Evolutionary conservation across 768 basidiomycete genomes (phyloP), one percentile per base, ranked within the genome.

Genomic region (Phanerodontia chrysosporium): DNA sequence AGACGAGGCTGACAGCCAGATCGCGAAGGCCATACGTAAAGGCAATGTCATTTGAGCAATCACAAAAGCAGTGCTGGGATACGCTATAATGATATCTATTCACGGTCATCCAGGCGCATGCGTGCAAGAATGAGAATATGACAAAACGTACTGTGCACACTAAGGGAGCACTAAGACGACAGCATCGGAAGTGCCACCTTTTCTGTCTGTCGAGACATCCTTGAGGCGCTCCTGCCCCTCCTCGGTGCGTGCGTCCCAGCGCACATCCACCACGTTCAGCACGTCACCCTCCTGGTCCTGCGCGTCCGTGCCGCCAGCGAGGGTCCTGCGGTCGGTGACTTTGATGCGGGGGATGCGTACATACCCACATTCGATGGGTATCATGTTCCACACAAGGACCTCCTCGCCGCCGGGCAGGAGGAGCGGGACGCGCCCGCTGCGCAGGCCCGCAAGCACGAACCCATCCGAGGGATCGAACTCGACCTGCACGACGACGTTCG

Each of bases 361-460:
- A 63, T 82, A 75, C 32, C 91, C 91, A 69, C 89, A 90, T 59
- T 89, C 87, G 39, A 92, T 70, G 1, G 91, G 88, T 28, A 91
- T 79, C 30, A 92, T 67, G 28, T 78, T 81, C 88, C 90, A 93
- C 10, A 73, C 72, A 22, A 92, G 53, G 58, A 70, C 78, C 64
- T 85, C 85, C 69, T 92, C 90, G 27, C 78, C 75, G 5, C 86
- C 86, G 0, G 93, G 88, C 45, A 90, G 75, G n/a, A 98, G 74
- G 46, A 88, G 73, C 2, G 91, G 86, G 9, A 92, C 63, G 10
- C 85, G 80, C 2, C 84, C 83, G 51, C 76, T 81, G 49, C 90
- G 77, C 35, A 89, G 69, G 0, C 95, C 95, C 2, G 90, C 82
- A 45, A 94, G 83, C 16, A 95, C 83, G 70, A 97, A 96, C n/a